phyloP scores from a whole-genome alignment of 1,139 yeast genomes.

The Pichia sp. region DNA sequence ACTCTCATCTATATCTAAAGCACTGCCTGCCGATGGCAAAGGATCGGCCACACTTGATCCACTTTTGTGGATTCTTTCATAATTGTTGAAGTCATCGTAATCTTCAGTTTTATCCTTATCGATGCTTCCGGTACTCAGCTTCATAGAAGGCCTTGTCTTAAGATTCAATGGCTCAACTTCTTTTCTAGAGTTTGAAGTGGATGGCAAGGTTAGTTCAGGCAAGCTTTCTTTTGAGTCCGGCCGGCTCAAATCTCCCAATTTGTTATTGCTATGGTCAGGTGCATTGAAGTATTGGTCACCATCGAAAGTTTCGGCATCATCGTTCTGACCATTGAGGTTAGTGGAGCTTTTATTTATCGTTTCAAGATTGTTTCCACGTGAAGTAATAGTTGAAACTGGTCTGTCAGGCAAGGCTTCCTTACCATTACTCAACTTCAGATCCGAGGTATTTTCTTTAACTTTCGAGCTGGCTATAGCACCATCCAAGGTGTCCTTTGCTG shows the following conservation, averaged over 20 bases:
- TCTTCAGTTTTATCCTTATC: neutral
- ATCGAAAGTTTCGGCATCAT: constrained; percentile 1
- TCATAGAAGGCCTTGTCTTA: neutral
- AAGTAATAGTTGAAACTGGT: too few relatives aligned
- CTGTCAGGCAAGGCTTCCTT: neutral
- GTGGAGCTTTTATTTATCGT: neutral
- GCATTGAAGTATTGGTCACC: constrained; percentile 8
- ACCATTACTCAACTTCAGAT: neutral
- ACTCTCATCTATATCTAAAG: constrained; percentile 23
- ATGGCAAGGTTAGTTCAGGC: neutral
- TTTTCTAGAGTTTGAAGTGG: neutral
- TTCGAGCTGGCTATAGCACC: too few relatives aligned
- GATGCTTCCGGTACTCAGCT: neutral
- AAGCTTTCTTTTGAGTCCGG: neutral
- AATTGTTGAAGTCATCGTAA: constrained; percentile 15
- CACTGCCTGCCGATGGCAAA: constrained; percentile 19
- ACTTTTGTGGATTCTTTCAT: neutral
- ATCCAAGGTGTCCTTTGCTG: too few relatives aligned
- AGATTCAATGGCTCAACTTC: neutral
- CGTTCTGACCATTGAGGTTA: neutral
- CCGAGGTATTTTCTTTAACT: neutral
- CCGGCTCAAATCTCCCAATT: neutral
- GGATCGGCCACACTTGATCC: neutral
- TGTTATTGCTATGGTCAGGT: neutral
- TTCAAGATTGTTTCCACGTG: too few relatives aligned